These are phyloP conservation scores for Malassezia nana DNA, from an alignment of 1,284 basidiomycete species.

Conservation along the genomic window DNA sequence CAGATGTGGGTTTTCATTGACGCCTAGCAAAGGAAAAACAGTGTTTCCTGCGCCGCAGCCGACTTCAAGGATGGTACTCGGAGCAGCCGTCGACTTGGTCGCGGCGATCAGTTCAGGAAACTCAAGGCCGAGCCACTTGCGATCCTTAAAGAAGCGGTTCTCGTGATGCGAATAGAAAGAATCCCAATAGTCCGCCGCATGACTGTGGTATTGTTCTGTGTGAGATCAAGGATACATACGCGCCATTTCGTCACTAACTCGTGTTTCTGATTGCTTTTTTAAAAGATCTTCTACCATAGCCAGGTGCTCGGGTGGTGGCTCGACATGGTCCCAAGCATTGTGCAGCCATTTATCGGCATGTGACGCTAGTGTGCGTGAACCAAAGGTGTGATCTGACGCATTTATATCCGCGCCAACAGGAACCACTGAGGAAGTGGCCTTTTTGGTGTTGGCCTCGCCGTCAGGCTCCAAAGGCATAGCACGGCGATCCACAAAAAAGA, in stretches of 20 bases:
- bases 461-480: background rate
- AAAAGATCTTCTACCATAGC: constrained; percentile 22
- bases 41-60: constrained; percentile 65
- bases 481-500: background rate
- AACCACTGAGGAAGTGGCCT: constrained; percentile 10
- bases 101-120: constrained; percentile 42
- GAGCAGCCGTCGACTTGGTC: constrained; percentile 18
- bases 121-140: constrained; percentile 42
- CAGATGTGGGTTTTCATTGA: constrained; percentile 72
- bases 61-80: constrained; percentile 35
- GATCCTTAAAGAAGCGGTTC: constrained; percentile 46
- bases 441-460: background rate
- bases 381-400: constrained; percentile 21
- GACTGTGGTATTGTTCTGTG: constrained; percentile 21
- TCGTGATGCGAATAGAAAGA: constrained; percentile 39
- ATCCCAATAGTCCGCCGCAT: constrained; percentile 38
- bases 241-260: constrained; percentile 27
- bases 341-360: constrained; percentile 29
- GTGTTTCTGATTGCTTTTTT: constrained; percentile 28
- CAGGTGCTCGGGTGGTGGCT: constrained; percentile 30
- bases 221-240: background rate
- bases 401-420: background rate
- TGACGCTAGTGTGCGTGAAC: constrained; percentile 28
- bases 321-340: constrained; percentile 45
- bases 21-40: constrained; percentile 72